These are phyloP conservation scores for Gorgonomyces haynaldii DNA, from an alignment of 192 early-diverging fungal genomes.

Conservation along the genomic window DNA sequence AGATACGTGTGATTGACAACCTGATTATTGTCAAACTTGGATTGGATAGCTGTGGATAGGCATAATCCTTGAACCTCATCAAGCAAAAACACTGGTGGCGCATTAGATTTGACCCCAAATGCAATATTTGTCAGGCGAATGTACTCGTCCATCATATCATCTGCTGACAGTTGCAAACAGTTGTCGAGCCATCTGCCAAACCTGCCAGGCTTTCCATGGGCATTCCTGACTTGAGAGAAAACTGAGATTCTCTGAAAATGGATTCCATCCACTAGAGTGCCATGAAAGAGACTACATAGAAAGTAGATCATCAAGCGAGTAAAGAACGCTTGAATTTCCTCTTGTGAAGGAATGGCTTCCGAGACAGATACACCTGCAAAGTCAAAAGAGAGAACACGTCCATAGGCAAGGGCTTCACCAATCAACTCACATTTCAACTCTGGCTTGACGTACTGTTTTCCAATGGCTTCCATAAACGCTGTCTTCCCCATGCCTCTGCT, in stretches of 20 bases:
- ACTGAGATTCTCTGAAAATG: not conserved
- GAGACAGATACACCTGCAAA: not conserved
- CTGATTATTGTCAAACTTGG: not conserved
- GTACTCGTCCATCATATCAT: not conserved
- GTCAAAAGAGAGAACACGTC: constrained; percentile 1
- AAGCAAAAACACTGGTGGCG: not conserved
- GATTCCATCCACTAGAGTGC: not conserved
- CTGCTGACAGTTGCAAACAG: not conserved
- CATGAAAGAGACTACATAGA: not conserved
- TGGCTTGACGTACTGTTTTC: not conserved
- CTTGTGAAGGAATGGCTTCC: not conserved
- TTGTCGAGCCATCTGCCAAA: not conserved
- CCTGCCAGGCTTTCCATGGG: not conserved
- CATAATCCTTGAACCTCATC: not conserved
- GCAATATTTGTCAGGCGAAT: constrained; percentile 1
- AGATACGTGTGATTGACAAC: not conserved
- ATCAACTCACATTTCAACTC: not conserved
- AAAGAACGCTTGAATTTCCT: not conserved
- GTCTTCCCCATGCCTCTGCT: constrained; percentile 1
- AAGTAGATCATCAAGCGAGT: constrained; percentile 1
- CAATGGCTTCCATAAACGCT: not conserved
- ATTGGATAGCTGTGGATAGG: not conserved
- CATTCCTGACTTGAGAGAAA: not conserved
- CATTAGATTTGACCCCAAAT: not conserved
- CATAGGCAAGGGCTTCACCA: not conserved